Conservation (phyloP, 257 asterid species). For the Thymus quinquecostatus region DNA sequence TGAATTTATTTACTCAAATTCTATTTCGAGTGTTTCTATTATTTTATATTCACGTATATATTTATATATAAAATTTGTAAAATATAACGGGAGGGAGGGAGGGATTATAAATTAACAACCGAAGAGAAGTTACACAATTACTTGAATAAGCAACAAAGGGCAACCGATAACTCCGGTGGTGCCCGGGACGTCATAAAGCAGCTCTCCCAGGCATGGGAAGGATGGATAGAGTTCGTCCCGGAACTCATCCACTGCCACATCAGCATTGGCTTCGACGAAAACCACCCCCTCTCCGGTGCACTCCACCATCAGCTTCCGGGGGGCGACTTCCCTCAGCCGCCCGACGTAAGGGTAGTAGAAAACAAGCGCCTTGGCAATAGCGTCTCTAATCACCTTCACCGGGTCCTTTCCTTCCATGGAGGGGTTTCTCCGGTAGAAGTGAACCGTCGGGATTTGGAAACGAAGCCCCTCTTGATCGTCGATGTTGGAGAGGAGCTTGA, state of each 20-base stretch:
- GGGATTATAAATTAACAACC: too few species aligned
- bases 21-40: too few species aligned
- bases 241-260: slow-evolving; percentile 46
- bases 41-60: too few species aligned
- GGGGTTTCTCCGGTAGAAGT: slow-evolving; percentile 44
- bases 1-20: too few species aligned
- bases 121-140: too few species aligned
- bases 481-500: slow-evolving; percentile 61
- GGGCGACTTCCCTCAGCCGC: slow-evolving; percentile 49
- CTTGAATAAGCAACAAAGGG: slow-evolving; percentile 62
- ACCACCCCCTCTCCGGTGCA: slow-evolving; percentile 70
- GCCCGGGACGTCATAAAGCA: slow-evolving; percentile 57
- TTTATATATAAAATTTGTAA: too few species aligned
- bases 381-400: slow-evolving; percentile 46
- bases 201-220: slow-evolving; percentile 60
- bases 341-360: slow-evolving; percentile 77
- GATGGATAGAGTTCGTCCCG: slow-evolving; percentile 65
- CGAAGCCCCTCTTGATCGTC: slow-evolving; percentile 68
- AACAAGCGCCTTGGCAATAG: slow-evolving; percentile 54
- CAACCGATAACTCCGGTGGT: slow-evolving; percentile 45
- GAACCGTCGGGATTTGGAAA: slow-evolving; percentile 53
- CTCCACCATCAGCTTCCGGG: slow-evolving; percentile 65
- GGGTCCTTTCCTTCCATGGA: slow-evolving; percentile 49
- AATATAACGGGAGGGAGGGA: too few species aligned
- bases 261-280: slow-evolving; percentile 65